These are phyloP conservation scores for Saksenaea oblongispora DNA, from an alignment of 371 early-diverging fungal genomes.

Conservation along the genomic window DNA sequence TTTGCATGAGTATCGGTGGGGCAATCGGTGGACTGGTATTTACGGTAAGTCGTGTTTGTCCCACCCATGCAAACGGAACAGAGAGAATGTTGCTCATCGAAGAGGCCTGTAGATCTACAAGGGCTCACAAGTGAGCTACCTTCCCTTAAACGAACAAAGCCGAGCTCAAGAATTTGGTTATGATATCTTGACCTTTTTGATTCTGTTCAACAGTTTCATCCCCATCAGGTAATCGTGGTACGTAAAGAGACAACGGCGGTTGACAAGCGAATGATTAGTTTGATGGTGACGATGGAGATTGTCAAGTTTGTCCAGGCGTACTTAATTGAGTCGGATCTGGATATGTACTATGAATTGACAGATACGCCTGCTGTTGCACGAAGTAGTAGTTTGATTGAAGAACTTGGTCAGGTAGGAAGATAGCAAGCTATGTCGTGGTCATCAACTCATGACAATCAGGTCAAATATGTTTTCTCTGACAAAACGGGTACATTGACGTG, in stretches of 20 bases:
- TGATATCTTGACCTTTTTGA: constrained; percentile 85
- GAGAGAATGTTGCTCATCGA: background rate
- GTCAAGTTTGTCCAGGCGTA: constrained; percentile 83
- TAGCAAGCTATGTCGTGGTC: background rate
- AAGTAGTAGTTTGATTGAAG: constrained; percentile 91
- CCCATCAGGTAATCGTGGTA: constrained; percentile 66
- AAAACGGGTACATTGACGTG: constrained; percentile 97
- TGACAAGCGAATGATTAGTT: constrained; percentile 37
- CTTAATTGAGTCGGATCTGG: constrained; percentile 82
- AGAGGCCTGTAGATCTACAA: constrained; percentile 31
- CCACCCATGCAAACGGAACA: background rate
- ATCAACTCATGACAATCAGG: constrained; percentile 20
- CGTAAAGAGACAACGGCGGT: background rate
- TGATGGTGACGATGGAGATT: constrained; percentile 92
- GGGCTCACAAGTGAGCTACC: constrained; percentile 40
- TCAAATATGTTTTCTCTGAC: constrained; percentile 85
- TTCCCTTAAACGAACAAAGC: constrained; percentile 24
- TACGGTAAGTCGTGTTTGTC: constrained; percentile 27
- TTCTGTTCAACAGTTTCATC: constrained; percentile 90
- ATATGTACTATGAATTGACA: constrained; percentile 83
- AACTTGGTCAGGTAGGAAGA: constrained; percentile 75
- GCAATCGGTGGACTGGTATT: constrained; percentile 75
- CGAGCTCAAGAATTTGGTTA: constrained; percentile 57
- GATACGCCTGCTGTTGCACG: constrained; percentile 86
- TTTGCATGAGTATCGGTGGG: constrained; percentile 84